Percentiles rank a stretch among this genome's conserved stretches.
These are phyloP conservation scores for Trypanosoma melophagium DNA, from an alignment of 208 protist species.

Conservation along the genomic window DNA sequence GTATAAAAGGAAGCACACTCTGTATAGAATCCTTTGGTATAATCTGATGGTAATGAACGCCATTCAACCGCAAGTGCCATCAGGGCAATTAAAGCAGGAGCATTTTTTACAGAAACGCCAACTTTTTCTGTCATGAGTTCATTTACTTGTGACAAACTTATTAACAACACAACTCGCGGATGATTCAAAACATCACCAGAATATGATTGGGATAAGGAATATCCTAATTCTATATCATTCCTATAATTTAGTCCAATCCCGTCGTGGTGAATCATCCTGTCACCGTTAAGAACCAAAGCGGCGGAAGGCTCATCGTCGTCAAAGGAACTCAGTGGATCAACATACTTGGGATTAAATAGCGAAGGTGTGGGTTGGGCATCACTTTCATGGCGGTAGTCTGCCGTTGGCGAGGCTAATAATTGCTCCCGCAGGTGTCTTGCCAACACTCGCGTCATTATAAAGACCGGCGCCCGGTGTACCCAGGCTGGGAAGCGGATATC, in stretches of 20 bases:
- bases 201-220: no score
- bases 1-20: conserved; percentile 35
- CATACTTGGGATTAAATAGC: conserved; percentile 3
- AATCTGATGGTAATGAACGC: conserved; percentile 38
- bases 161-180: conserved; percentile 54
- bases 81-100: conserved; percentile 55
- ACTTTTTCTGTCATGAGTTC: conserved; percentile 28
- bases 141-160: conserved; percentile 64
- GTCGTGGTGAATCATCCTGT: no score
- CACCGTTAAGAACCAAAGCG: background rate
- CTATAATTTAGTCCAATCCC: no score
- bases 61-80: conserved; percentile 68
- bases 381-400: background rate
- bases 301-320: background rate
- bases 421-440: conserved; percentile 19
- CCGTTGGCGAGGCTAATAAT: conserved; percentile 4
- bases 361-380: background rate
- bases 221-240: no score
- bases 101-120: conserved; percentile 40
- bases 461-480: conserved; percentile 56
- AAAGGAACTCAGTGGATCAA: conserved; percentile 6
- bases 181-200: conserved; percentile 41
- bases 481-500: conserved; percentile 74
- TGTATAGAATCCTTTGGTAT: conserved; percentile 69
- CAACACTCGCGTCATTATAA: conserved; percentile 61